Base-by-base conservation (phyloP, 192 early-diverging fungal genomes). In the Rhizoclosmatium sp. region DNA sequence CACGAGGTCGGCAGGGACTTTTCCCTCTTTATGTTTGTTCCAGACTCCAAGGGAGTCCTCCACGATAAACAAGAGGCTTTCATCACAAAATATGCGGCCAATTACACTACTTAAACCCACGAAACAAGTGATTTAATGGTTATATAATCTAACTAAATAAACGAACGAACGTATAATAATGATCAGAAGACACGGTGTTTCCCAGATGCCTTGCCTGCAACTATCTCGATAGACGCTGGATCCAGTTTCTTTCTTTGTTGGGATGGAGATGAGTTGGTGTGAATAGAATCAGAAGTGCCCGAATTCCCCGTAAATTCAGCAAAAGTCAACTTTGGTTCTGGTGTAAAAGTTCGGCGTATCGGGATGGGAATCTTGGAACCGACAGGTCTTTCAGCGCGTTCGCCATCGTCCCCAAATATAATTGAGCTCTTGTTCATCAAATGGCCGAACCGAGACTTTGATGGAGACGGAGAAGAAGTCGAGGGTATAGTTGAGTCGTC, bases 321-420 rank as follows among this genome's bases (percentile, higher is more conserved):
- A 54, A 54, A 31, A 0, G 31, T 54, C 51, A 7, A 16, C 16
- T 7, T 12, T 54, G 51, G 16, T 54, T 16, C 16, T 16, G 51
- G 16, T 12, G 51, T 54, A 54, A 54, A 12, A 54, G 51, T 12
- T 7, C 5, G 51, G 51, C 5, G 16, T 7, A 54, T 12, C 16
- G 51, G 16, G 51, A 16, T 16, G 51, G 51, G 16, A 16, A 16
- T 16, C 9, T 12, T 54, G 51, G 51, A 54, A 16, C 5, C 16
- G 51, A 54, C 51, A 31, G 31, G 51, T 54, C 5, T 54, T 54
- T 54, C 51, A 12, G 46, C 46, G 19, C 21, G 64, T 12, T 40
- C 67, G 12, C 67, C 67, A 48, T 69, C 67, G 14, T 69, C 67
- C 12, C 67, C 67, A 69, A 69, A 69, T 12, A 69, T 44, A 44